Evolutionary conservation across 1,139 yeast species (phyloP).

Genomic region (Arxiozyma slooffiae): DNA sequence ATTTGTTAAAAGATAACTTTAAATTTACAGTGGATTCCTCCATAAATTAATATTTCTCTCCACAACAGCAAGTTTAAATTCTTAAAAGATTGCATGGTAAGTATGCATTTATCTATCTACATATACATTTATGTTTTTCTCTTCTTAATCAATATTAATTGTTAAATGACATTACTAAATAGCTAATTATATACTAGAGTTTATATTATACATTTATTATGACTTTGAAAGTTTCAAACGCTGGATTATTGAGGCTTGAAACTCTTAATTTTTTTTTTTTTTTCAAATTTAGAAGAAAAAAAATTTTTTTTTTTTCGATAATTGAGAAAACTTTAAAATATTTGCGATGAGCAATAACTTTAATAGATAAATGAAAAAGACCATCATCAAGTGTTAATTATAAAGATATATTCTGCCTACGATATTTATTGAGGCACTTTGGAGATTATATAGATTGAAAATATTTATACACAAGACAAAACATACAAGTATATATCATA

Average conservation of each 20-base stretch:
- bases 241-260: not conserved
- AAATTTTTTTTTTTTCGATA: not conserved
- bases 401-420: not conserved
- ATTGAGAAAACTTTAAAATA: slow-evolving; percentile 2
- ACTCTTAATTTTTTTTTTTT: no score
- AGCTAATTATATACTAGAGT: no score
- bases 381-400: not conserved
- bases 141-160: not conserved
- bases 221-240: not conserved
- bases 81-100: not conserved
- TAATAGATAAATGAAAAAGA: not conserved
- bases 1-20: slow-evolving; percentile 43
- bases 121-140: no score
- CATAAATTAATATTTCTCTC: not conserved
- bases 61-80: not conserved
- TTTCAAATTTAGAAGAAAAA: not conserved
- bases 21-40: slow-evolving; percentile 40
- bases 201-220: no score
- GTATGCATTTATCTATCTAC: no score
- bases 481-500: not conserved
- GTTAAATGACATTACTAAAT: no score
- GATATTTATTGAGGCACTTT: not conserved
- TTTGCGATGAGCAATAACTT: slow-evolving; percentile 11
- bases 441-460: not conserved
- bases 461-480: not conserved